Conservation (phyloP, 192 early-diverging fungal species). For the Backusella mclennaniae region DNA sequence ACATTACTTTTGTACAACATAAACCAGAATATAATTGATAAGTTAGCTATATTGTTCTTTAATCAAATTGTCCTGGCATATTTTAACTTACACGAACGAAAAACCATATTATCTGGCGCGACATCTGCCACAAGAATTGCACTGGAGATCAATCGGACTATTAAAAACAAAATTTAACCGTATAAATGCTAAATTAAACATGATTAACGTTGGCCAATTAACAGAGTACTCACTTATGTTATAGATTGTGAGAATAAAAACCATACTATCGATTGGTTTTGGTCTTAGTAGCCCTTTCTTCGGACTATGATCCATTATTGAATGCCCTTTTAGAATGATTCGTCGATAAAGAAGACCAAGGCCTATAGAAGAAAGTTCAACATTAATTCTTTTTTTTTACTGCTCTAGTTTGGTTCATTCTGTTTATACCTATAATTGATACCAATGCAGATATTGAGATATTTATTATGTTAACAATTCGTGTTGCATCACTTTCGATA, state of each 20-base stretch:
- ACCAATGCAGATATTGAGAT: conserved; percentile 19
- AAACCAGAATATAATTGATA: too few species aligned
- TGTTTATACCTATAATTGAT: conserved; percentile 17
- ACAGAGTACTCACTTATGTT: neutral
- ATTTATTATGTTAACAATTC: conserved; percentile 17
- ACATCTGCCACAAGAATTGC: conserved; percentile 21
- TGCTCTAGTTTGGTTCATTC: neutral
- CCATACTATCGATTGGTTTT: conserved; percentile 26
- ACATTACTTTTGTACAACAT: conserved; percentile 6
- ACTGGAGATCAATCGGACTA: conserved; percentile 20
- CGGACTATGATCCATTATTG: neutral
- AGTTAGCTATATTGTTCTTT: too few species aligned
- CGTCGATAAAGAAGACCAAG: conserved; percentile 16
- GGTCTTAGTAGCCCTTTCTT: conserved; percentile 19
- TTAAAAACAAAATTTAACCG: neutral
- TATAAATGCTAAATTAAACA: neutral
- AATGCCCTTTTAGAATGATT: conserved; percentile 16
- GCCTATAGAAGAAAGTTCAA: neutral
- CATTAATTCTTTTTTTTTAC: neutral
- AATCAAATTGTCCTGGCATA: too few species aligned
- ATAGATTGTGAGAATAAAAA: conserved; percentile 6
- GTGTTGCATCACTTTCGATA: conserved; percentile 12
- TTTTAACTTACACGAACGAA: conserved; percentile 1
- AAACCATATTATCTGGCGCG: conserved; percentile 17
- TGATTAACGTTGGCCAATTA: conserved; percentile 9